Conservation (phyloP, 257 asterid genomes). For the Capsicum baccatum region DNA sequence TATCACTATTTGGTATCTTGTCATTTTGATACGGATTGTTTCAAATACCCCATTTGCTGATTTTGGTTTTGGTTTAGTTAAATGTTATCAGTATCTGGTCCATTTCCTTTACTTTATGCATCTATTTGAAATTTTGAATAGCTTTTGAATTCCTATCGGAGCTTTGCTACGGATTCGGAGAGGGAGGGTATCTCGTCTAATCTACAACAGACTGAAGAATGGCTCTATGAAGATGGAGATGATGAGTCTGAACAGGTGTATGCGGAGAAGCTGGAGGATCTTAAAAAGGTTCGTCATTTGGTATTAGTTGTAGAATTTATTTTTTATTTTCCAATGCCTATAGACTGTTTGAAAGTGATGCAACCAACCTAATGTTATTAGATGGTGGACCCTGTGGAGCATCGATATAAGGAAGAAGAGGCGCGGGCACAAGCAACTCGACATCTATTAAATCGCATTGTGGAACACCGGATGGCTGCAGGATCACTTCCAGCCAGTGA, state of each 20-base stretch:
- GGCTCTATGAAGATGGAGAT: slow-evolving; percentile 97
- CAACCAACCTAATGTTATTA: slow-evolving; percentile 35
- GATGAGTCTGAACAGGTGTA: slow-evolving; percentile 89
- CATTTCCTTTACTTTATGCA: slow-evolving; percentile 28
- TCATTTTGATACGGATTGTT: slow-evolving; percentile 1
- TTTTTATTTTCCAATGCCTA: not conserved
- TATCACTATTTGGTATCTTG: slow-evolving; percentile 1
- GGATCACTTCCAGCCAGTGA: slow-evolving; percentile 66
- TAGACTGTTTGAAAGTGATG: not conserved
- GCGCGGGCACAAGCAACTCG: slow-evolving; percentile 70
- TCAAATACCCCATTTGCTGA: not conserved
- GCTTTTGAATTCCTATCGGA: slow-evolving; percentile 77
- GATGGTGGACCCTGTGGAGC: slow-evolving; percentile 89
- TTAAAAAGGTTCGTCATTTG: slow-evolving; percentile 66
- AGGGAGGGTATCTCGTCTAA: slow-evolving; percentile 67
- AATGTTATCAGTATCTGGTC: slow-evolving; percentile 1
- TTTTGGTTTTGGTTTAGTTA: slow-evolving; percentile 13
- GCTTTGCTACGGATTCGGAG: slow-evolving; percentile 79
- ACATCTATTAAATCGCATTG: slow-evolving; percentile 59
- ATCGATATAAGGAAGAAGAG: slow-evolving; percentile 82
- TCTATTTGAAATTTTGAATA: slow-evolving; percentile 37
- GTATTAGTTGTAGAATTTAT: slow-evolving; percentile 20
- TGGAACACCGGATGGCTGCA: slow-evolving; percentile 66
- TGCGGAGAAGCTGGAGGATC: slow-evolving; percentile 62
- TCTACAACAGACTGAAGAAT: slow-evolving; percentile 85